phyloP scores from a whole-genome alignment of 495 filamentous ascomycete species.

The Aspergillus campestris region DNA sequence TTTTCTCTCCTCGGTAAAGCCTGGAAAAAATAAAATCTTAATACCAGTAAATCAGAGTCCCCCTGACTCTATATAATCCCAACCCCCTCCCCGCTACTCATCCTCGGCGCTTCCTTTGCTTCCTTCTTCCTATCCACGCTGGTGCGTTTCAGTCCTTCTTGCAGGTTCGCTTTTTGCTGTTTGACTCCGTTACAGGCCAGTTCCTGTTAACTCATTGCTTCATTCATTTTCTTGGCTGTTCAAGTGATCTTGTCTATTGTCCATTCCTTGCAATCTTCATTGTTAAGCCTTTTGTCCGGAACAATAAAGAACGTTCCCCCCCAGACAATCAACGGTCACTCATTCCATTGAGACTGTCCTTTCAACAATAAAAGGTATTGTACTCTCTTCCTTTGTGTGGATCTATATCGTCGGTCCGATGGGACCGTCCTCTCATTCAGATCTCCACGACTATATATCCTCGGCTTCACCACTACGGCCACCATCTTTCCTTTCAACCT shows the following conservation, averaged over 20 bases:
- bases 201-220: constrained; percentile 19
- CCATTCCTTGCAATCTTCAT: constrained; percentile 20
- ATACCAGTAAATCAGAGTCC: too few species aligned
- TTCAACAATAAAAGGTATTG: constrained; percentile 11
- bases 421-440: too few species aligned
- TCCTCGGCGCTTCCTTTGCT: background rate
- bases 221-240: constrained; percentile 20
- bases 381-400: background rate
- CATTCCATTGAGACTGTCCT: background rate
- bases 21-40: too few species aligned
- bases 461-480: too few species aligned
- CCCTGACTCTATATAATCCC: constrained; percentile 10
- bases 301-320: background rate
- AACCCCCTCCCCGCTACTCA: constrained; percentile 6
- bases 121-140: constrained; percentile 12
- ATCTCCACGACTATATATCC: too few species aligned
- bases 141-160: constrained; percentile 18
- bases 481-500: too few species aligned
- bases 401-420: too few species aligned
- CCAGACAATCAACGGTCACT: background rate
- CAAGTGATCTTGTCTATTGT: constrained; percentile 28
- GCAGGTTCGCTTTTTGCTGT: constrained; percentile 5
- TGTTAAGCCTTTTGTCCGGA: background rate
- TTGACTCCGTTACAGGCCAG: constrained; percentile 31
- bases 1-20: too few species aligned